phyloP scores from a whole-genome alignment of 352 stramenopile genomes.

The Phytophthora fragariaefolia region DNA sequence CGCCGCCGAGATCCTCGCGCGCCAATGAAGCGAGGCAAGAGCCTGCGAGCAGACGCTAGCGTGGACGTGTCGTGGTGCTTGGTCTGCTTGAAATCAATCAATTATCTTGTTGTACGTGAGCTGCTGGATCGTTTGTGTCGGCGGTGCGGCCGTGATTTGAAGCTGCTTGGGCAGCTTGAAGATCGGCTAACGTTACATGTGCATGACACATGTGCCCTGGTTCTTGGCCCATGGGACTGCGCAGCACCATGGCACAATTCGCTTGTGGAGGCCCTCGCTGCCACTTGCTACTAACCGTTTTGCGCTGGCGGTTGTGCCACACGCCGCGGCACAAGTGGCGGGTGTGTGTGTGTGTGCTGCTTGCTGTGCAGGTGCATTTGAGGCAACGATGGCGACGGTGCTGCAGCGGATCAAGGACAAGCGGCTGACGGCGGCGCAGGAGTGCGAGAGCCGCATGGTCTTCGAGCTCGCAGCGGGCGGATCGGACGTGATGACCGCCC shows the following conservation, averaged over 20 bases:
- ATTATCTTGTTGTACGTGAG: constrained; percentile 26
- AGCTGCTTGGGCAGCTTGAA: background rate
- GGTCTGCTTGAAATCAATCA: constrained; percentile 22
- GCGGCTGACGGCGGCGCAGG: constrained; percentile 33
- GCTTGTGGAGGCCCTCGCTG: too few relatives aligned
- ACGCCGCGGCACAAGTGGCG: too few relatives aligned
- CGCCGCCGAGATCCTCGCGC: constrained; percentile 69
- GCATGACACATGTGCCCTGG: too few relatives aligned
- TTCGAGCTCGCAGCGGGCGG: constrained; percentile 32
- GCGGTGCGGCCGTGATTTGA: background rate
- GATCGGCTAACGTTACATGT: too few relatives aligned
- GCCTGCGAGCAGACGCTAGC: constrained; percentile 4
- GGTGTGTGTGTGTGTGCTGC: too few relatives aligned
- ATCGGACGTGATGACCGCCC: constrained; percentile 29
- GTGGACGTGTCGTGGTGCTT: constrained; percentile 5
- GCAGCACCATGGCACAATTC: too few relatives aligned
- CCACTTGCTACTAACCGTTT: background rate
- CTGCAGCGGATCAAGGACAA: constrained; percentile 38
- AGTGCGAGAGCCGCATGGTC: constrained; percentile 30
- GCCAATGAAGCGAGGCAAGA: constrained; percentile 34
- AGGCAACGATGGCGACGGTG: constrained; percentile 19
- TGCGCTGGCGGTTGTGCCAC: background rate
- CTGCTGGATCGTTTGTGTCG: background rate
- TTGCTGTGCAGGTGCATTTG: constrained; percentile 2
- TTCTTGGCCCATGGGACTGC: too few relatives aligned